These are phyloP conservation scores for Penicillium hordei DNA, from an alignment of 2,329 filamentous ascomycete species.

Conservation along the genomic window DNA sequence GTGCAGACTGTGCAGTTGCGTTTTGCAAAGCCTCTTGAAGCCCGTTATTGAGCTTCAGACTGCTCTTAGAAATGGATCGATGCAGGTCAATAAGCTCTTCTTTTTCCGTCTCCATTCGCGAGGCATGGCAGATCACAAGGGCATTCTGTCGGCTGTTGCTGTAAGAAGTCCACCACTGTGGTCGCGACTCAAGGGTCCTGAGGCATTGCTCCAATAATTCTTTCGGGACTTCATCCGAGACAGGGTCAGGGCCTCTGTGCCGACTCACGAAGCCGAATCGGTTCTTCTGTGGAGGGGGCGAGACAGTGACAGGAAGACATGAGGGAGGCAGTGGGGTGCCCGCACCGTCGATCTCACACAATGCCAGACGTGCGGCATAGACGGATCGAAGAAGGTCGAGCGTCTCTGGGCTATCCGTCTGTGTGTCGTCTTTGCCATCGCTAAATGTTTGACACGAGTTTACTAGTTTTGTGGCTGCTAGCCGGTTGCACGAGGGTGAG, in stretches of 20 bases:
- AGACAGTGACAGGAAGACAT: constrained; percentile 53
- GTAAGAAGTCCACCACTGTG: constrained; percentile 65
- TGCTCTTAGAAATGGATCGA: constrained; percentile 39
- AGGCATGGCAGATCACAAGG: constrained; percentile 61
- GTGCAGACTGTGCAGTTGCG: constrained; percentile 30
- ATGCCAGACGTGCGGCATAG: constrained; percentile 62
- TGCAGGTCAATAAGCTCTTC: constrained; percentile 45
- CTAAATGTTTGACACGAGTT: constrained; percentile 55
- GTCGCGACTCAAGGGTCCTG: constrained; percentile 52
- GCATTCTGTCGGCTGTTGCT: constrained; percentile 63
- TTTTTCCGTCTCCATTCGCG: constrained; percentile 59
- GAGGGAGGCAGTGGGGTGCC: constrained; percentile 51
- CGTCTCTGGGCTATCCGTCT: constrained; percentile 28
- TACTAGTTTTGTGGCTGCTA: constrained; percentile 54
- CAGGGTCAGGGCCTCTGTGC: constrained; percentile 20
- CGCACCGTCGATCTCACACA: constrained; percentile 61
- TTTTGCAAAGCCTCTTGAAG: constrained; percentile 37
- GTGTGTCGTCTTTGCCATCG: constrained; percentile 25
- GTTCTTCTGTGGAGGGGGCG: constrained; percentile 33
- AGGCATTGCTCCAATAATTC: constrained; percentile 52
- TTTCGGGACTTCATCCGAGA: constrained; percentile 18
- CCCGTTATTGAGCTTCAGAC: constrained; percentile 35
- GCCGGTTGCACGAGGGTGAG: constrained; percentile 53
- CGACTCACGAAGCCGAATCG: constrained; percentile 24
- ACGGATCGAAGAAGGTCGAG: constrained; percentile 54